These are phyloP conservation scores for Dactylellina leptospora DNA, from an alignment of 2,329 filamentous ascomycete species.

Conservation along the genomic window DNA sequence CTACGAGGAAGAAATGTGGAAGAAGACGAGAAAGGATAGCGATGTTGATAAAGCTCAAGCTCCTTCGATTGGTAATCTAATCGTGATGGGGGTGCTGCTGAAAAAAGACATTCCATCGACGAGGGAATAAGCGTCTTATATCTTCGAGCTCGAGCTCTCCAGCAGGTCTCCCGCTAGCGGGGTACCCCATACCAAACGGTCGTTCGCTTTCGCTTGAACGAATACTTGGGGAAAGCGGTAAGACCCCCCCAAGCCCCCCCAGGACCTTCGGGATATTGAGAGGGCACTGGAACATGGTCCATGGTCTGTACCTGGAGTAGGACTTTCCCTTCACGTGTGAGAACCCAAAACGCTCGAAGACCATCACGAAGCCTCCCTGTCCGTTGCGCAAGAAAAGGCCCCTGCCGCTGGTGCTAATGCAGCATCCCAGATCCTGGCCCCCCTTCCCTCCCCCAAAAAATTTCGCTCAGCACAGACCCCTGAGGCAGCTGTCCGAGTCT, in stretches of 20 bases:
- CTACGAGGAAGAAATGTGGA: too few relatives aligned
- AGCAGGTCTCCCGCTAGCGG: slow-evolving; percentile 16
- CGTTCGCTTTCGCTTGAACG: slow-evolving; percentile 34
- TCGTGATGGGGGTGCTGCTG: slow-evolving; percentile 19
- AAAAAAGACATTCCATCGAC: slow-evolving; percentile 21
- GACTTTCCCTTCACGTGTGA: slow-evolving; percentile 50
- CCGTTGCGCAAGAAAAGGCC: slow-evolving; percentile 38
- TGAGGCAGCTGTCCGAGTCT: slow-evolving; percentile 23
- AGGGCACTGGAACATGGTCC: slow-evolving; percentile 29
- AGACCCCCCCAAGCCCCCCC: slow-evolving; percentile 27
- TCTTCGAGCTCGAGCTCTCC: slow-evolving; percentile 32
- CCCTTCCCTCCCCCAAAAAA: too few relatives aligned
- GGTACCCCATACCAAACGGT: slow-evolving; percentile 41
- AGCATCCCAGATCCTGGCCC: slow-evolving; percentile 27
- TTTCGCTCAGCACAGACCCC: slow-evolving; percentile 41
- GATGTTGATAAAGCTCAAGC: slow-evolving; percentile 1
- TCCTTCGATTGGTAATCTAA: slow-evolving; percentile 3
- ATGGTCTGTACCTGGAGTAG: too few relatives aligned
- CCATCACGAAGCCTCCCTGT: slow-evolving; percentile 22
- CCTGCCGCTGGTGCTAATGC: slow-evolving; percentile 22
- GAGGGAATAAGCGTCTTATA: slow-evolving; percentile 40
- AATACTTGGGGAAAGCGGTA: slow-evolving; percentile 32
- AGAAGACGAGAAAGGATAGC: not conserved
- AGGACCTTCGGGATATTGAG: slow-evolving; percentile 31
- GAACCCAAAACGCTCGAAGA: slow-evolving; percentile 29